Conservation (phyloP, 805 yeast genomes). For the Pichia insulana region DNA sequence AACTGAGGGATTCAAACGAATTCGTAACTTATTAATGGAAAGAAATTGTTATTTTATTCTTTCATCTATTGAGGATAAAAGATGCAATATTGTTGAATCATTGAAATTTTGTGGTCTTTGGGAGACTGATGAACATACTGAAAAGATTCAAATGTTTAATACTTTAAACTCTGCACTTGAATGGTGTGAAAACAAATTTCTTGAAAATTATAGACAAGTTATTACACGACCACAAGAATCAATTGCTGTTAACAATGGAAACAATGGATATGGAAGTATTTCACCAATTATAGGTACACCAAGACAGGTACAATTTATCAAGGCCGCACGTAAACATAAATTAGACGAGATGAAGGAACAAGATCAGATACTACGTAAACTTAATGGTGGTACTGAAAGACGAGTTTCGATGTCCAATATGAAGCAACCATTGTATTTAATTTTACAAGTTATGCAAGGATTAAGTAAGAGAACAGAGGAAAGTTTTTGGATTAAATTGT, state of each 20-base stretch:
- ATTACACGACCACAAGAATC: not conserved
- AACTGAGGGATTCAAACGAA: slow-evolving; percentile 88
- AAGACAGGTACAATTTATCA: slow-evolving; percentile 41
- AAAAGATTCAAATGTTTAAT: slow-evolving; percentile 53
- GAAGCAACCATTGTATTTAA: slow-evolving; percentile 46
- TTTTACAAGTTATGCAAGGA: slow-evolving; percentile 58
- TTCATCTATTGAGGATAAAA: slow-evolving; percentile 61
- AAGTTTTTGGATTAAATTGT: slow-evolving; percentile 56
- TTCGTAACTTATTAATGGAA: slow-evolving; percentile 66
- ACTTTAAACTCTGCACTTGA: slow-evolving; percentile 84
- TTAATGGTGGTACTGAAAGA: slow-evolving; percentile 5
- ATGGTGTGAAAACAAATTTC: slow-evolving; percentile 92
- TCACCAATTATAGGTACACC: slow-evolving; percentile 37
- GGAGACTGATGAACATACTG: slow-evolving; percentile 39
- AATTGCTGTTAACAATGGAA: not conserved
- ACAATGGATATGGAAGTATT: not conserved
- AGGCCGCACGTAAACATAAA: slow-evolving; percentile 40
- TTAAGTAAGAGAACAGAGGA: slow-evolving; percentile 38
- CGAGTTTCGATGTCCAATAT: slow-evolving; percentile 8
- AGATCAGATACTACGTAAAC: slow-evolving; percentile 17
- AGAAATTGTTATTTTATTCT: slow-evolving; percentile 65
- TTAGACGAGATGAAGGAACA: slow-evolving; percentile 26
- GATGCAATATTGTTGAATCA: slow-evolving; percentile 55
- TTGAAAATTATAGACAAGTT: slow-evolving; percentile 46
- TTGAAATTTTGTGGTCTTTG: slow-evolving; percentile 79